A percentile compares a stretch with the other conserved stretches of the same genome.
These are phyloP conservation scores for Symbiotaphrina buchneri DNA, from an alignment of 495 filamentous ascomycete species.

Conservation along the genomic window DNA sequence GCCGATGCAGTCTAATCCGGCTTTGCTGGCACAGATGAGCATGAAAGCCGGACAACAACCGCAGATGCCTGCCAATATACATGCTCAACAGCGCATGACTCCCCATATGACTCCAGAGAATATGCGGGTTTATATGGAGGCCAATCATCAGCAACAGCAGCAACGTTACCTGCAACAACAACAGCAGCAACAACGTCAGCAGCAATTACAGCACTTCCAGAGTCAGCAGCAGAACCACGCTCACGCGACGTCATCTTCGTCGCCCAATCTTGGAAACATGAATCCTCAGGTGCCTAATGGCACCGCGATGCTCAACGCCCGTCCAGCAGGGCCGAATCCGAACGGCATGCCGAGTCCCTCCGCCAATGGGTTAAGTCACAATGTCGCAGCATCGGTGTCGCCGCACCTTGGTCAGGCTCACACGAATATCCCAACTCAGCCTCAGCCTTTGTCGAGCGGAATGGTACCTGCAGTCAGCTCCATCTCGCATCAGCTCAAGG, in stretches of 20 bases:
- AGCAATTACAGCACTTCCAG: slow-evolving; percentile 20
- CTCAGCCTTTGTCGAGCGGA: slow-evolving; percentile 27
- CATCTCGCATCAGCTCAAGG: slow-evolving; percentile 25
- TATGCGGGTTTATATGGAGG: slow-evolving; percentile 31
- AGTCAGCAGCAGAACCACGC: slow-evolving; percentile 13
- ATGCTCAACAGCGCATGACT: slow-evolving; percentile 33
- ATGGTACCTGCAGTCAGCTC: slow-evolving; percentile 28
- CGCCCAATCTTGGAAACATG: slow-evolving; percentile 9
- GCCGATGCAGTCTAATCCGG: slow-evolving; percentile 18
- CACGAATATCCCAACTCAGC: slow-evolving; percentile 13
- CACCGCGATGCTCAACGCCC: slow-evolving; percentile 24
- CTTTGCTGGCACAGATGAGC: no score
- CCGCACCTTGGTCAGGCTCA: slow-evolving; percentile 17
- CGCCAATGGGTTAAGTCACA: slow-evolving; percentile 19
- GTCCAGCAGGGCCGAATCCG: slow-evolving; percentile 16
- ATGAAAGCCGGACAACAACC: slow-evolving; percentile 51
- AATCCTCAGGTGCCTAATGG: slow-evolving; percentile 20
- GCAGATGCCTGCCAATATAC: slow-evolving; percentile 39
- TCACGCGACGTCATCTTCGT: slow-evolving; percentile 7
- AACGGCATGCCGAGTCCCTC: slow-evolving; percentile 25
- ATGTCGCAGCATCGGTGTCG: slow-evolving; percentile 24
- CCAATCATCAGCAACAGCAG: slow-evolving; percentile 28
- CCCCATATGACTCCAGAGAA: slow-evolving; percentile 28
- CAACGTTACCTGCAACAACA: slow-evolving; percentile 10
- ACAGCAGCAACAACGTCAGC: slow-evolving; percentile 28